Conservation (phyloP, 768 basidiomycete species). For the Auriscalpium vulgare region DNA sequence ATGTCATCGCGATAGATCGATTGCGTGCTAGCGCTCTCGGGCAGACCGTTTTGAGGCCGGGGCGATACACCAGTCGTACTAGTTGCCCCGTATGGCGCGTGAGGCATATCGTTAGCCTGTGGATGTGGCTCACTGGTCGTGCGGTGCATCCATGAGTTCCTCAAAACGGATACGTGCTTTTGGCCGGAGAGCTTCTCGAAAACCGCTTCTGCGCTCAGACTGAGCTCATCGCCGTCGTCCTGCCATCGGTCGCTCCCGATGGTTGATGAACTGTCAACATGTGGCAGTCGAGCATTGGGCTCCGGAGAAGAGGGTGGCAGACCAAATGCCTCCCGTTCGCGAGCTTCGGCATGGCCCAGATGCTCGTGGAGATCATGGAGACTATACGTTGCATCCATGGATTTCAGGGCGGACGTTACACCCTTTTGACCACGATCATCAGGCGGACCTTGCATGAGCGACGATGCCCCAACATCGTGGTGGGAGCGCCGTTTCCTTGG, state of each 20-base stretch:
- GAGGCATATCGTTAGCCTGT: background rate
- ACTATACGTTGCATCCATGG: background rate
- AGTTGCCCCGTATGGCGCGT: background rate
- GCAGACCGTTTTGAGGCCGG: background rate
- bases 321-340: slow-evolving; percentile 22
- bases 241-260: slow-evolving; percentile 14
- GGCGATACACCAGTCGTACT: background rate
- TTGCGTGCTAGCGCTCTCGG: background rate
- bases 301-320: slow-evolving; percentile 21
- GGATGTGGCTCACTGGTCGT: background rate
- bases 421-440: no score
- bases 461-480: no score
- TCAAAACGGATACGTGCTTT: background rate
- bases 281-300: slow-evolving; percentile 5
- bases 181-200: slow-evolving; percentile 7
- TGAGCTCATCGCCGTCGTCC: slow-evolving; percentile 4
- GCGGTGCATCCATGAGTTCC: background rate
- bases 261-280: slow-evolving; percentile 6
- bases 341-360: slow-evolving; percentile 5
- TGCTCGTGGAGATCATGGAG: background rate
- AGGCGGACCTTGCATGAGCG: no score
- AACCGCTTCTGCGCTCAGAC: slow-evolving; percentile 7
- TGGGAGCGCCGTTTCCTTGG: no score
- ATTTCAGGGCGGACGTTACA: no score
- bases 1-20: slow-evolving; percentile 2